A percentile compares a stretch with the other conserved stretches of the same genome.
Evolutionary conservation across 495 filamentous ascomycete species (phyloP).

Genomic region (Aspergillus incahuasiensis): DNA sequence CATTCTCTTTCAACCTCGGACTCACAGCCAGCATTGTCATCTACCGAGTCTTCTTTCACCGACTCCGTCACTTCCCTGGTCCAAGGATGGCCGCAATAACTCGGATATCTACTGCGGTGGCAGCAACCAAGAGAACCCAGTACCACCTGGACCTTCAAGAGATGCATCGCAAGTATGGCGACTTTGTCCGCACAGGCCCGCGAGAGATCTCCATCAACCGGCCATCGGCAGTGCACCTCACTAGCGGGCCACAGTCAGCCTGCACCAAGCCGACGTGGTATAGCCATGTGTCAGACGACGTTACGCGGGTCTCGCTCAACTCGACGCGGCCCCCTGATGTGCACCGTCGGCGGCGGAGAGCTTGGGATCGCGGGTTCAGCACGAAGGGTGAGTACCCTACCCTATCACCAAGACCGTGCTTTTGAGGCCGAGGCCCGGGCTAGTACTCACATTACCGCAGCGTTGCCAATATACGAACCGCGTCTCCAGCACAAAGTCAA

Average conservation of each 20-base stretch:
- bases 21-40: neutral
- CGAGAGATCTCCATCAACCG: slow-evolving; percentile 34
- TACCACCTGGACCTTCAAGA: slow-evolving; percentile 6
- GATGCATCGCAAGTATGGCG: slow-evolving; percentile 7
- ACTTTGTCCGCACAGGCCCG: slow-evolving; percentile 16
- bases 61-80: neutral
- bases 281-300: slow-evolving; percentile 23
- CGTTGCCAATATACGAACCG: slow-evolving; percentile 10
- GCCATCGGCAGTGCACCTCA: slow-evolving; percentile 17
- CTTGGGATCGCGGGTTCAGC: slow-evolving; percentile 34
- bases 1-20: slow-evolving; percentile 2
- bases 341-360: slow-evolving; percentile 32
- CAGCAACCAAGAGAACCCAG: neutral
- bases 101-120: neutral
- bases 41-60: slow-evolving; percentile 4
- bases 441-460: neutral
- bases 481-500: slow-evolving; percentile 12
- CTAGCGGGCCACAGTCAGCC: slow-evolving; percentile 21
- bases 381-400: neutral
- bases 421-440: no score
- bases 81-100: neutral
- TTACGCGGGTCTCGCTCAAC: slow-evolving; percentile 20
- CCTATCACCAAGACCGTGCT: no score
- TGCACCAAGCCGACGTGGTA: slow-evolving; percentile 35
- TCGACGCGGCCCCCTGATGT: slow-evolving; percentile 23